Conservation (phyloP, 2,329 filamentous ascomycete genomes). For the Cyanodermella asteris region DNA sequence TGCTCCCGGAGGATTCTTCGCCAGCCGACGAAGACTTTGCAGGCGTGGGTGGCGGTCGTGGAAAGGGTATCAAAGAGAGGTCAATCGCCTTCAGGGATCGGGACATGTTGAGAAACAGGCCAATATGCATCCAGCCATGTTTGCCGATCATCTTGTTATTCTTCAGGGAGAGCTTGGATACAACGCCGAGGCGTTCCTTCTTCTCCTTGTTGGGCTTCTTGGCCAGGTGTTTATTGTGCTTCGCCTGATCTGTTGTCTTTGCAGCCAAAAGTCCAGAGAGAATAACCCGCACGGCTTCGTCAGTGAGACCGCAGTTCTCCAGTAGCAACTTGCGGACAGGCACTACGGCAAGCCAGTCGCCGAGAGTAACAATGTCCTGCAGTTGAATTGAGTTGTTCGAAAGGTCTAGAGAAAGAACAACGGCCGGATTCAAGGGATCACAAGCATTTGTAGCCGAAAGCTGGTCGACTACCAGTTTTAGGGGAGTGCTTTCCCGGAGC, state of each 20-base stretch:
- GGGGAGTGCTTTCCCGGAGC: conserved; percentile 70
- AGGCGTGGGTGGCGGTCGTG: conserved; percentile 18
- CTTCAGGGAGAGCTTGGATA: conserved; percentile 73
- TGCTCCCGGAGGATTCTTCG: conserved; percentile 1
- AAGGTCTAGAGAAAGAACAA: conserved; percentile 63
- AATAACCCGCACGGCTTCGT: conserved; percentile 70
- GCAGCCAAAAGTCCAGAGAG: conserved; percentile 68
- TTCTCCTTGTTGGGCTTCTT: conserved; percentile 16
- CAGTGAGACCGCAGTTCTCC: conserved; percentile 68
- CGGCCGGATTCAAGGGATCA: conserved; percentile 41
- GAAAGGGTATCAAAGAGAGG: conserved; percentile 65
- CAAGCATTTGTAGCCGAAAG: conserved; percentile 50
- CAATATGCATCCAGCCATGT: conserved; percentile 81
- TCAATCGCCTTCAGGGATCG: conserved; percentile 70
- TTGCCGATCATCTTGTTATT: conserved; percentile 67
- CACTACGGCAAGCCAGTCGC: conserved; percentile 85
- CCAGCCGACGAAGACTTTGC: conserved; percentile 8
- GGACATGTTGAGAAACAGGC: conserved; percentile 76
- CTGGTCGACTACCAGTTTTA: conserved; percentile 82
- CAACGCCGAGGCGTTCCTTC: conserved; percentile 35
- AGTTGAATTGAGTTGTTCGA: conserved; percentile 67
- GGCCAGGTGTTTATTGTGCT: conserved; percentile 22
- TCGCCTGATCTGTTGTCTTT: conserved; percentile 39
- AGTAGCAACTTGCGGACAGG: conserved; percentile 70
- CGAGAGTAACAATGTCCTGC: conserved; percentile 64